Base-by-base conservation (phyloP, 257 asterid genomes). In the Jacaranda mimosifolia region DNA sequence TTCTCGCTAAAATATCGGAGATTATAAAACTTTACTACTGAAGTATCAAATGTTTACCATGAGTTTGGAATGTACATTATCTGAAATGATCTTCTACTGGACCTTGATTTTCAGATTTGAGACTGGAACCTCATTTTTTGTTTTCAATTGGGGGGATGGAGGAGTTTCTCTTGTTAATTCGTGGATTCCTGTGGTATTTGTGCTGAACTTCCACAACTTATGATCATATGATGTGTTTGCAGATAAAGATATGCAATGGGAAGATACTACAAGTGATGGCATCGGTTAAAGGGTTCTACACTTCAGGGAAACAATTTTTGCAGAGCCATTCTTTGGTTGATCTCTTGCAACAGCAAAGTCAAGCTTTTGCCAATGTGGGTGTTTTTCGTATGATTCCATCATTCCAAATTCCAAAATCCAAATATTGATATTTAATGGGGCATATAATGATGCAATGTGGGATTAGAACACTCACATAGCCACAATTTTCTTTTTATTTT, bases 311-410 rank as follows among this genome's bases (percentile, higher is more conserved):
- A 77, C 97, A 94, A 68, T 81, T 82, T 79, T 38, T 92, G 73
- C 96, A 74, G 76, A 91, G 93, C 80, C 95, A 91, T 83, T 91
- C 97, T 77, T 87, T 96, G 89, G 95, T 93, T 74, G 99, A 96
- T 91, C 98, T 96, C 86, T 90, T 96, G 84, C 99, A 96, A 82
- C 99, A 93, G 85, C 97, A 93, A 79, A 96, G 99, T 81, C 99
- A 87, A 89, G 98, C 97, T 79, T 96, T 96, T 78, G 95, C 97
- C 73, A 92, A 93, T 75, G 99, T 92, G 83, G 84, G 97, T 81
- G 75, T 58, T 76, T 83, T 42, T 59, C 3, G 40, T 49, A 59
- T 63, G 38, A 40, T 55, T 46, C 56, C 40, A 3, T 72, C 53
- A 70, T 26, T 26, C 1, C 32, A 26, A 26, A 26, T 26, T 26